A percentile compares a stretch with the other conserved stretches of the same genome.
Conservation (phyloP, 495 filamentous ascomycete genomes). For the Xeromyces bisporus region DNA sequence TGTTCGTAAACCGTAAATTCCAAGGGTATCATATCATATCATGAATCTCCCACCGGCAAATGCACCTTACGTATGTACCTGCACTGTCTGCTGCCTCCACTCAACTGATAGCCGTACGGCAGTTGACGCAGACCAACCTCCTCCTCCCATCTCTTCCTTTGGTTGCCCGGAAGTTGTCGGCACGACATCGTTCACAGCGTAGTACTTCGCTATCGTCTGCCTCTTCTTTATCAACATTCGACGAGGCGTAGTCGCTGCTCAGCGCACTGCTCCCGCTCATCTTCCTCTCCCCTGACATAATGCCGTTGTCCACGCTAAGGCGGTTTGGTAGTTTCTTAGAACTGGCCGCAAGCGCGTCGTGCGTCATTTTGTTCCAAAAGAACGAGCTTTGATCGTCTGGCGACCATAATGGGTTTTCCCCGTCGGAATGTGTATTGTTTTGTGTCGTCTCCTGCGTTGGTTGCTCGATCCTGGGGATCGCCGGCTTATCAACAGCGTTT, state of each 20-base stretch:
- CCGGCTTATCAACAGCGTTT: neutral
- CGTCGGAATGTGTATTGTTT: slow-evolving; percentile 7
- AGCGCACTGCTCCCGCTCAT: slow-evolving; percentile 22
- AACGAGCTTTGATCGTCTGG: slow-evolving; percentile 35
- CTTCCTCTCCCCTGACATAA: slow-evolving; percentile 14
- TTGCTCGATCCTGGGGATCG: neutral
- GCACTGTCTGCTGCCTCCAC: no score
- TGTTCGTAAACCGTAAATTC: no score
- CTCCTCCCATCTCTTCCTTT: slow-evolving; percentile 28
- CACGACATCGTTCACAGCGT: slow-evolving; percentile 31
- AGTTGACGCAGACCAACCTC: slow-evolving; percentile 36
- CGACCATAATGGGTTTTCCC: slow-evolving; percentile 32
- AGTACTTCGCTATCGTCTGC: slow-evolving; percentile 27
- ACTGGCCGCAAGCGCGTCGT: slow-evolving; percentile 24
- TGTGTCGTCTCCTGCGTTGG: slow-evolving; percentile 8
- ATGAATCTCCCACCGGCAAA: no score
- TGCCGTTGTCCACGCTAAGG: slow-evolving; percentile 12
- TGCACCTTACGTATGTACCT: no score
- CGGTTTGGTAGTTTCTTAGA: slow-evolving; percentile 13
- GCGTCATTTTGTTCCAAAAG: slow-evolving; percentile 34
- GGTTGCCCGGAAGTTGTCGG: slow-evolving; percentile 35
- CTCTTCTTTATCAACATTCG: slow-evolving; percentile 18
- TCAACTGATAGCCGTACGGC: slow-evolving; percentile 16
- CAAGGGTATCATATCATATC: no score
- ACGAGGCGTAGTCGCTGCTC: slow-evolving; percentile 30